These are phyloP conservation scores for Talaromyces borbonicus DNA, from an alignment of 495 filamentous ascomycete genomes.

Conservation along the genomic window DNA sequence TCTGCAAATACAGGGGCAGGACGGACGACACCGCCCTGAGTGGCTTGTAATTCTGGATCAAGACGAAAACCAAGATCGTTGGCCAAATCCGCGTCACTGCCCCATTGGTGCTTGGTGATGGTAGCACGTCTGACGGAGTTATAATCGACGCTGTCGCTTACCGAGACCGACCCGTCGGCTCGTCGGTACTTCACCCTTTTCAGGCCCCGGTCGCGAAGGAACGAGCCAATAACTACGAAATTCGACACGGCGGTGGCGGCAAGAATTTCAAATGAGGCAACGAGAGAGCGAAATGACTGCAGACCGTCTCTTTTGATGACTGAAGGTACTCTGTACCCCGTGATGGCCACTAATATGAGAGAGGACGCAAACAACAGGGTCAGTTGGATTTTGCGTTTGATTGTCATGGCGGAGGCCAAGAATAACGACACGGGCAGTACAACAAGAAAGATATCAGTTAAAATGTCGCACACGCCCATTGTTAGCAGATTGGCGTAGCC, in stretches of 20 bases:
- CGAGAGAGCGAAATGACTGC: constrained; percentile 66
- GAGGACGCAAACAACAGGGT: constrained; percentile 74
- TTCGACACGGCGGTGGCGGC: constrained; percentile 71
- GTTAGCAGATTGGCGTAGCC: constrained; percentile 78
- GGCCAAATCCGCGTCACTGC: constrained; percentile 73
- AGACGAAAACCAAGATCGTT: constrained; percentile 59
- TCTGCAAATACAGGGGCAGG: constrained; percentile 30
- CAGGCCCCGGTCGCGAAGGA: constrained; percentile 65
- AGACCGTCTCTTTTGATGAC: constrained; percentile 52
- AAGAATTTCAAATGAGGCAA: constrained; percentile 69
- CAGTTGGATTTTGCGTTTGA: constrained; percentile 56
- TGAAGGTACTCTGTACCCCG: constrained; percentile 64
- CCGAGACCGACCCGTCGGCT: constrained; percentile 41
- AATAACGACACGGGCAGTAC: constrained; percentile 84
- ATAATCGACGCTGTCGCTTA: constrained; percentile 41
- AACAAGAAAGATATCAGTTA: constrained; percentile 81
- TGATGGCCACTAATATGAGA: constrained; percentile 61
- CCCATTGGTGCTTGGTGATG: constrained; percentile 57
- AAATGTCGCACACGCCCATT: constrained; percentile 76
- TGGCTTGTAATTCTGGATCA: constrained; percentile 45
- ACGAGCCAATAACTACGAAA: constrained; percentile 68
- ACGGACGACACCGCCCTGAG: constrained; percentile 21
- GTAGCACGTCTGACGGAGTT: constrained; percentile 39
- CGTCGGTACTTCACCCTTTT: constrained; percentile 68
- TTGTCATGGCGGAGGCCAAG: constrained; percentile 56